These are phyloP conservation scores for Penicillium frequentans DNA, from an alignment of 2,329 filamentous ascomycete species.

Conservation along the genomic window DNA sequence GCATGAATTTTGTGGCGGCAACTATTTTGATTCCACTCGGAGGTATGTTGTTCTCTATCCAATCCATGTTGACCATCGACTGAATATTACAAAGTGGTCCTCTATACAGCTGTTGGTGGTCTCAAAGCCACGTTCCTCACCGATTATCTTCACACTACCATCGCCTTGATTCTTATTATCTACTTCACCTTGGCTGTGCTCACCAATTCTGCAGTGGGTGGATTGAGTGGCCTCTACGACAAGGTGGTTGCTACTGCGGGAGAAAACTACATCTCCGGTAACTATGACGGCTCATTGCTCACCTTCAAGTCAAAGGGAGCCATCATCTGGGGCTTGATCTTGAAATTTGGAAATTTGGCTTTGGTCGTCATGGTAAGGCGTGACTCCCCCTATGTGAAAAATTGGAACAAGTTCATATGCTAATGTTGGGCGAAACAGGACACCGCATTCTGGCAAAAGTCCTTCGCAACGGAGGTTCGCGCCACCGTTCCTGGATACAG, in stretches of 20 bases:
- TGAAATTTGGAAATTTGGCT: slow-evolving; percentile 52
- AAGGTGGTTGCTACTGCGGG: slow-evolving; percentile 46
- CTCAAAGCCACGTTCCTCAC: slow-evolving; percentile 53
- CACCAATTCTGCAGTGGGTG: slow-evolving; percentile 44
- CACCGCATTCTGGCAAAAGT: slow-evolving; percentile 56
- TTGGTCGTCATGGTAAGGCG: slow-evolving; percentile 49
- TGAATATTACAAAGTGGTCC: slow-evolving; percentile 36
- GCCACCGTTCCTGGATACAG: slow-evolving; percentile 51
- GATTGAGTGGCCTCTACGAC: slow-evolving; percentile 47
- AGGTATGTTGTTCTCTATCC: slow-evolving; percentile 29
- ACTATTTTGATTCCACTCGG: slow-evolving; percentile 49
- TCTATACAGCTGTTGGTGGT: slow-evolving; percentile 51
- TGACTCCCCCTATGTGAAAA: too few species aligned
- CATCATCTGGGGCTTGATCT: slow-evolving; percentile 47
- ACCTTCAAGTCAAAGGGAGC: slow-evolving; percentile 50
- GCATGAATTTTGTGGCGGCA: slow-evolving; percentile 51
- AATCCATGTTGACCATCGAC: not conserved
- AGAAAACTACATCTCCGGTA: slow-evolving; percentile 46
- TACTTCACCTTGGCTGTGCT: slow-evolving; percentile 51
- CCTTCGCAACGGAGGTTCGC: slow-evolving; percentile 50
- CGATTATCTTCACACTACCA: slow-evolving; percentile 50
- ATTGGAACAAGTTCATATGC: not conserved
- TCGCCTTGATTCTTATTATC: slow-evolving; percentile 50
- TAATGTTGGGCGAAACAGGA: slow-evolving; percentile 27
- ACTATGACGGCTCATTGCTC: slow-evolving; percentile 49